A percentile compares a stretch with the other conserved stretches of the same genome.
phyloP scores from a whole-genome alignment of 2,329 filamentous ascomycete species.

The Chaetomium sp. region DNA sequence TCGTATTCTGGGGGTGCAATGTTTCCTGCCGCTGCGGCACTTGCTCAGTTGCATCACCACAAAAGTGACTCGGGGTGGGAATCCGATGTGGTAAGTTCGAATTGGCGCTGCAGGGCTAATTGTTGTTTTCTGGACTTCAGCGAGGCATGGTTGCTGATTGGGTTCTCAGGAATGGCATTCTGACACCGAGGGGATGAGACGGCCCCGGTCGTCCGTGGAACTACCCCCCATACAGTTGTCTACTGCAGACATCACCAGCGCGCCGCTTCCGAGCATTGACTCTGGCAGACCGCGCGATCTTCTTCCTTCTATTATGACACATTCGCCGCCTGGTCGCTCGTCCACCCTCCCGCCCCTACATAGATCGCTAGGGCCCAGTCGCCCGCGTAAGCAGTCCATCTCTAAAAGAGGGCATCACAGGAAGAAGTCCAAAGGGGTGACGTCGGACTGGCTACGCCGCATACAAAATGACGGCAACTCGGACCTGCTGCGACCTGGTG shows the following conservation, averaged over 20 bases:
- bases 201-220: slow-evolving; percentile 63
- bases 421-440: slow-evolving; percentile 63
- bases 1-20: slow-evolving; percentile 53
- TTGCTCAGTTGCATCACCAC: slow-evolving; percentile 75
- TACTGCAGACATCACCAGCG: slow-evolving; percentile 61
- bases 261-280: slow-evolving; percentile 60
- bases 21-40: slow-evolving; percentile 71
- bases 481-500: slow-evolving; percentile 57
- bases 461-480: slow-evolving; percentile 45
- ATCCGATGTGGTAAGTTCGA: slow-evolving; percentile 60
- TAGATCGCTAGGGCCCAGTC: slow-evolving; percentile 60
- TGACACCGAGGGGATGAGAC: slow-evolving; percentile 59
- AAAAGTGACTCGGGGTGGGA: slow-evolving; percentile 73
- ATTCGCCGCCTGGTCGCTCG: slow-evolving; percentile 79
- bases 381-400: slow-evolving; percentile 80
- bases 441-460: slow-evolving; percentile 58
- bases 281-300: slow-evolving; percentile 62
- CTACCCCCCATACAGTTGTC: slow-evolving; percentile 60
- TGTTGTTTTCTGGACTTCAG: neutral
- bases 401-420: slow-evolving; percentile 79
- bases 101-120: slow-evolving; percentile 3
- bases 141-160: slow-evolving; percentile 16
- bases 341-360: slow-evolving; percentile 83
- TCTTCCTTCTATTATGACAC: slow-evolving; percentile 72
- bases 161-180: slow-evolving; percentile 59